Base-by-base conservation (phyloP, 2,329 filamentous ascomycete genomes). In the Trichoderma semiorbis region DNA sequence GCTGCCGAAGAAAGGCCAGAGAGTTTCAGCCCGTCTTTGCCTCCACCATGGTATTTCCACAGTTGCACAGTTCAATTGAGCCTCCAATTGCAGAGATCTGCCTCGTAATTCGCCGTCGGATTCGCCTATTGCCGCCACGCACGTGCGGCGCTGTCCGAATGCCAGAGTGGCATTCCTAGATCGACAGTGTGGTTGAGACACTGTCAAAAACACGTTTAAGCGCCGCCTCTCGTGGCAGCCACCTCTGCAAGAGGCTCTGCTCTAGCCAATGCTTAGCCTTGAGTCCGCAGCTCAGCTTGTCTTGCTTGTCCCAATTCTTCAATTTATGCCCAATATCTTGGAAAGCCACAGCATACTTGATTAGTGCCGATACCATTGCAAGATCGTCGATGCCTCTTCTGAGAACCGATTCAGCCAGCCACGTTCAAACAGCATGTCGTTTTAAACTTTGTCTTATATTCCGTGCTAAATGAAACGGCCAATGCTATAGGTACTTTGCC, bases 361-460 rank as follows among this genome's bases (percentile, higher is more conserved):
- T 30, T 62, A 53, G 21, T 24, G 21, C 21, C n/a, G 21, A 53
- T 53, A 6, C 47, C 11, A 21, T 53, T 53, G 21, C 47, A 53
- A 24, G 47, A 12, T 53, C 43, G 11, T 24, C 47, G 47, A 53
- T 28, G 28, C 53, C 66, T 34, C 39, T 53, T 39, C 28, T 50
- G 39, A 39, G 57, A 61, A 26, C 50, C 21, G 30, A 61, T 39
- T 36, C 57, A 69, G 8, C 30, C 66, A 24, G 6, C 30, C 66
- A 24, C 21, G 16, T 36, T 50, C 28, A 32, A 36, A 12, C 21
- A 30, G 43, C 8, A 62, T 36, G 16, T 53, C 12, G 21, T 14
- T 8, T 60, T 69, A 69, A 62, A 69, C 66, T 69, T 69, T 62
- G 36, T 69, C 66, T 21, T 62, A 50, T 62, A 62, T 61, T 69